Conservation (phyloP, 176 grass and related monocot species). For the Elymus sibiricus region DNA sequence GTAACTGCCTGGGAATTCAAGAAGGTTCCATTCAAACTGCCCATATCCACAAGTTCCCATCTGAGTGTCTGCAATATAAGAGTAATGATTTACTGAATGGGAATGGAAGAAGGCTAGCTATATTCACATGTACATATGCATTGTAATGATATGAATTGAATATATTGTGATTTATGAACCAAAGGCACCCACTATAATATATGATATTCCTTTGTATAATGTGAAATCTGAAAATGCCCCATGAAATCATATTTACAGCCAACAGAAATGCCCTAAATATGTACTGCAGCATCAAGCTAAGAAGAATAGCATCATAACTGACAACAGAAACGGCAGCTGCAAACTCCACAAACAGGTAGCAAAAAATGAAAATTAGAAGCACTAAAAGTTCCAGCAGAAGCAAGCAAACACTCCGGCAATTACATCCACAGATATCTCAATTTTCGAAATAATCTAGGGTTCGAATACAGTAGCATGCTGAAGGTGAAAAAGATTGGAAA, state of each 20-base stretch:
- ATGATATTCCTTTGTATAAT: background rate
- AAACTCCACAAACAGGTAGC: conserved; percentile 11
- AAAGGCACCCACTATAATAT: background rate
- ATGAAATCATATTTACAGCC: background rate
- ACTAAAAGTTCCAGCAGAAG: background rate
- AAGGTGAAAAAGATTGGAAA: conserved; percentile 11
- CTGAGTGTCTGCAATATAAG: conserved; percentile 40
- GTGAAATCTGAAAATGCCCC: background rate
- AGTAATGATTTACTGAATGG: background rate
- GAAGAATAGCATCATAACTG: background rate
- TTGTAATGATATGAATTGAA: background rate
- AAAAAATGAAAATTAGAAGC: background rate
- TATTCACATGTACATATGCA: background rate
- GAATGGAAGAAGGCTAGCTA: background rate
- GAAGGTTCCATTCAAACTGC: conserved; percentile 74
- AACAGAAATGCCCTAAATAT: conserved; percentile 1
- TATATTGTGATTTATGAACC: conserved; percentile 9
- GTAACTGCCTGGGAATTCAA: conserved; percentile 54
- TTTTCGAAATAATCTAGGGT: background rate
- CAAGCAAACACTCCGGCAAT: background rate
- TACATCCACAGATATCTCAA: background rate
- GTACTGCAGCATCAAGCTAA: background rate
- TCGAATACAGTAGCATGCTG: background rate
- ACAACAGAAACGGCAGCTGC: background rate
- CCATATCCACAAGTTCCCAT: conserved; percentile 75